Evolutionary conservation across 108 stramenopile genomes (phyloP), one percentile per base, ranked within the genome.

Genomic region (Asterionellopsis glacialis): DNA sequence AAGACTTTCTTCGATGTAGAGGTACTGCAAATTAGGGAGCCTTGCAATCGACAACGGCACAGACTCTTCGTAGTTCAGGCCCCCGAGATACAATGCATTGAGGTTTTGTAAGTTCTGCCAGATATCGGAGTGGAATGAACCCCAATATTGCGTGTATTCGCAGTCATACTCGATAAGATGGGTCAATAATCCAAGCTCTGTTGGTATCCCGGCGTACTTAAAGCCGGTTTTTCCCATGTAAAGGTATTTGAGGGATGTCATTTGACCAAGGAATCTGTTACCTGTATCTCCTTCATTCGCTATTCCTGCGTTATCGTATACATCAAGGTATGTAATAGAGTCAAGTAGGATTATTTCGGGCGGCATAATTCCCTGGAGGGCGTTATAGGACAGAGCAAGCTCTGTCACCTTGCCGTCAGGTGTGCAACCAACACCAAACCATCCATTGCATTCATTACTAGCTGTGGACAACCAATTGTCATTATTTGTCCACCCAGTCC

Each of bases 361-460:
- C 3, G 52, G 52, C 6, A 53, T 3, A 25, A 3, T 24, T 53
- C 52, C 52, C 7, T 33, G 33, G 33, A 33, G 33, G 7, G 5
- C 5, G 33, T 33, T 33, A 7, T 33, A 33, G 33, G 33, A 33
- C 2, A 33, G 33, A 33, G 33, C 33, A 33, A 33, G 33, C 33
- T 33, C 33, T 33, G 33, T 7, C 5, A 33, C 33, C 33, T 33
- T 33, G 33, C 33, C 33, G 7, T 33, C 33, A 33, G 33, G 33
- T 9, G 28, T 21, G 55, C 74, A 75, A 18, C 16, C 48, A 39
- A 75, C 56, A 19, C 74, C 74, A 64, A 40, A 66, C 74, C 74
- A 75, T 7, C n/a, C 38, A 41, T 69, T 66, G 45, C 70, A 64
- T 40, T 65, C 27, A 15, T 28, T 28, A 0, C 42, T n/a, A 11